Evolutionary conservation across 2,329 filamentous ascomycete species (phyloP), one percentile per base, ranked within the genome.

Genomic region (Talaromyces sp.): DNA sequence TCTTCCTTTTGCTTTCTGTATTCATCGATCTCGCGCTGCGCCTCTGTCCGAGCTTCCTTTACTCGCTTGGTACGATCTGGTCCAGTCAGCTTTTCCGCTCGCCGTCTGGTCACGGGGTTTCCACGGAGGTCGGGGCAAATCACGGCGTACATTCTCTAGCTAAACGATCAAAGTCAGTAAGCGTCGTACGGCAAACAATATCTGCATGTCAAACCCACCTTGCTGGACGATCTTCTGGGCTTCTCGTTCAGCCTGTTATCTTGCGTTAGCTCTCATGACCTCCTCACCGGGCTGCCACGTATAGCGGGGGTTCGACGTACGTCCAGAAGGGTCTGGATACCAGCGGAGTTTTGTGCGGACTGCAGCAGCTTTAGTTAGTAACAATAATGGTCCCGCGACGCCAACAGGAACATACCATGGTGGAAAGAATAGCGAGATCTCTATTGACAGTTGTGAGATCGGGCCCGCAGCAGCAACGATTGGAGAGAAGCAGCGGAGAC

Each of bases 201-300:
- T 32, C 2, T 19, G 2, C 11, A 32, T 9, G 10, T 29, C 9
- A 24, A 19, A 75, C 81, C 63, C 77, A 96, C 93, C 90, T 85
- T 95, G 92, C 78, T 98, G 93, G 61, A 99, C 93, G 76, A 99
- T 99, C 85, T 97, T 97, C 80, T 96, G 93, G 64, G 95, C 95
- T 78, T 98, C 93, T 79, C 92, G 89, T 85, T 99, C 95, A 70
- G 95, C 93, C 93, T 98, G 68, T 8, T 57, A 51, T 66, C 43
- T 24, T 43, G 66, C 56, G 63, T 63, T 46, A 58, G 53, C 54
- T 11, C 21, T 38, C 14, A 10, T 17, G 29, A 24, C 27, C 24
- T 41, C 27, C 27, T 38, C 53, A 4, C 52, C 54, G 29, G 17
- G 38, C 21, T 4, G 13, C 27, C 13, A 11, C 46, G 21, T 51